Evolutionary conservation across 129 eudicot genomes (phyloP), one percentile per base, ranked within the genome.

Genomic region (Flaveria robusta): DNA sequence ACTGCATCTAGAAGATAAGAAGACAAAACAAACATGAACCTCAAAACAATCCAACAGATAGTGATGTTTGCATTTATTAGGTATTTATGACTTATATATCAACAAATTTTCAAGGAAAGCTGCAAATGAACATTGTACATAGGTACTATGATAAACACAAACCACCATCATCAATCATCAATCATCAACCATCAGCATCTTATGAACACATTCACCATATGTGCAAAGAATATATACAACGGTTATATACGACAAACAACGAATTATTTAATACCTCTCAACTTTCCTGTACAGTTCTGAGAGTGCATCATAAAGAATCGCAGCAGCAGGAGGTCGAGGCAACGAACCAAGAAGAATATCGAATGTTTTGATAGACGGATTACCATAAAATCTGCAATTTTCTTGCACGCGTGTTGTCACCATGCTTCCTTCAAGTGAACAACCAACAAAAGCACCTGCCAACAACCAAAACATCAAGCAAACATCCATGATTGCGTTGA

Each of bases 401-500:
- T 88, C 90, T 70, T 75, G 83, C 22, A 51, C 66, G 11, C 88
- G 87, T 43, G 94, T 86, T 26, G 74, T 84, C 54, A 88, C 84
- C 45, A 88, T 54, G 72, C 74, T 88, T 49, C 94, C 86, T 83
- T 86, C 91, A 66, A 86, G 74, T 14, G 91, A 88, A 75, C 88
- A 88, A 46, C 94, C 94, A 74, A 86, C 90, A 86, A 88, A 88
- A 15, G 88, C 94, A 71, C 94, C 90, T 88, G 78, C 68, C 63
- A 68, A n/a, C 24, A 70, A 20, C 55, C 11, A 46, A 47, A 62
- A 47, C 1, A 4, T 29, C 39, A 72, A 62, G 63, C 9, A 43
- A 24, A 24, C 24, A 4, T 9, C 20, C 52, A 68, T 18, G 45
- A 6, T 43, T 9, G 13, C 9, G 49, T 2, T 43, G 14, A 1